Evolutionary conservation across 768 basidiomycete genomes (phyloP), one percentile per base, ranked within the genome.

Genomic region (Mycena alexandri): DNA sequence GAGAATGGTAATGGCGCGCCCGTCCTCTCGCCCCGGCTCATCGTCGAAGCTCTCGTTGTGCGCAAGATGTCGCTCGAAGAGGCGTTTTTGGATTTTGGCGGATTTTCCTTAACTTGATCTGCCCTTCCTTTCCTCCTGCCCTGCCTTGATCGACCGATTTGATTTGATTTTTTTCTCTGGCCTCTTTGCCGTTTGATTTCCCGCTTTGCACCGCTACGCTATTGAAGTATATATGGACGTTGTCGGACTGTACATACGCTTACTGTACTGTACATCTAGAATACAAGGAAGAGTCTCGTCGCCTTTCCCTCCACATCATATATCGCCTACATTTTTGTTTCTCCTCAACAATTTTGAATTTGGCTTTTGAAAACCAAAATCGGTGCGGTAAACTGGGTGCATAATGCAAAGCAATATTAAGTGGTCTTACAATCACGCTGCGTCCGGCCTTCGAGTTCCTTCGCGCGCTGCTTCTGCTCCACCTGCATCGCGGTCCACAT

Each of bases 1-100:
- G 29, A 29, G 6, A 29, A 29, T 29, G 29, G 29, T 29, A 29
- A 38, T 11, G 38, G 38, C 38, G 38, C 38, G 5, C 11, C 38
- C 38, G 38, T 14, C 38, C 11, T 14, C 6, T 46, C 54, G 25
- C 34, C 68, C 21, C 63, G 91, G n/a, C 80, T 90, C 5, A 94
- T 94, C 52, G 92, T 94, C 12, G 93, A 95, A 75, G 93, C 88
- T 2, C 82, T 95, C 34, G 89, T 95, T 2, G 88, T 94, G 21
- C 85, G 92, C 51, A 93, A 94, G 76, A 81, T 94, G 79, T 89
- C 90, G 19, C 72, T 90, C 2, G 91, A 92, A 63, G 93, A 94
- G 75, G 90, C 83, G 19, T 94, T 89, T 75, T 75, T 94, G 61
- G 92, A 94, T 74, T 93, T 94, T 75, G 87, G 85, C 11, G 89